Evolutionary conservation across 768 basidiomycete genomes (phyloP), one percentile per base, ranked within the genome.

Genomic region (Collybia sp.): DNA sequence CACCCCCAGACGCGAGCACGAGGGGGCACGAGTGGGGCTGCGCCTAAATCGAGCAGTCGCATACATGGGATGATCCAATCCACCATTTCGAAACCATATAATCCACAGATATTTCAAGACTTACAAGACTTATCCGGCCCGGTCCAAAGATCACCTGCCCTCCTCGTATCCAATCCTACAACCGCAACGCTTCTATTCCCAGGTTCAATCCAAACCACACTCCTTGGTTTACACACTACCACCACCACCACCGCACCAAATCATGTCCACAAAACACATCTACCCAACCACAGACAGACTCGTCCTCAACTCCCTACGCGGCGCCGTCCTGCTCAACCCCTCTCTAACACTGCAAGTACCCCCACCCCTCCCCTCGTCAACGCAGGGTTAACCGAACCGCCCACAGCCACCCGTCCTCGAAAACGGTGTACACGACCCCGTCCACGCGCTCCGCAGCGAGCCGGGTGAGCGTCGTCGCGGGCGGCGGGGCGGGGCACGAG

Each of bases 401-500:
- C 40, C 30, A 20, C 36, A 73, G 71, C 13, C 70, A 74, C 50
- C 43, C 57, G 1, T 42, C 60, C 12, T 69, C 67, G 0, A 70
- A 69, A 50, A 58, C 66, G 1, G 62, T 70, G 0, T 72, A 67
- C 53, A 48, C 61, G 39, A 49, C 45, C 12, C 30, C 55, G 32
- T 31, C 33, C 15, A 8, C 20, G 30, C 54, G 58, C 8, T 49
- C 54, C 17, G 40, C 48, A 5, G 44, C 36, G n/a, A 53, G 58
- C 30, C 57, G 45, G 1, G 70, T 77, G 2, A 64, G 69, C 2
- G 58, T 78, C 40, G 62, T 79, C 10, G 67, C 73, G 30, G 77
- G 77, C 1, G 76, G 77, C 2, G 77, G 77, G 0, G 70, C 73
- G 33, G 80, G 80, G 6, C 80, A 83, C 51, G 80, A 83, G 56